Evolutionary conservation across 129 eudicot genomes (phyloP).

Genomic region (Arctium minus): DNA sequence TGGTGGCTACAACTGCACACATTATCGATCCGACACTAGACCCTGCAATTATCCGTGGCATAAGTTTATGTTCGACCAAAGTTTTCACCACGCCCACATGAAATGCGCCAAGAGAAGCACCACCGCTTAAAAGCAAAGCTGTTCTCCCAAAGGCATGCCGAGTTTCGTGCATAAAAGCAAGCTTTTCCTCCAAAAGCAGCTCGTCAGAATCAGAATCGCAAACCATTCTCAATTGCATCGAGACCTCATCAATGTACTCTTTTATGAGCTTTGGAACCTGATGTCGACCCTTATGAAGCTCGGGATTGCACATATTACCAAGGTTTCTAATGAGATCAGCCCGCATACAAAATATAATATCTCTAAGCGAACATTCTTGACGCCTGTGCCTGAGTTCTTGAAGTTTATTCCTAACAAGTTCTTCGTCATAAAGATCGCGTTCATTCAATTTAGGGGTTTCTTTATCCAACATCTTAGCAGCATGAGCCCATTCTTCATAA

Average conservation of each 20-base stretch:
- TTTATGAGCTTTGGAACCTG: constrained; percentile 84
- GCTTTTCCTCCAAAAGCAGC: constrained; percentile 85
- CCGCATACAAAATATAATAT: constrained; percentile 87
- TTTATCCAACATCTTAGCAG: constrained; percentile 93
- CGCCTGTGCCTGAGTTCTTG: constrained; percentile 85
- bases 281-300: constrained; percentile 92
- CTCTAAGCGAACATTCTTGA: constrained; percentile 82
- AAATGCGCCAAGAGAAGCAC: constrained; percentile 98
- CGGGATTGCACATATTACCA: constrained; percentile 95
- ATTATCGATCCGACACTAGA: constrained; percentile 96
- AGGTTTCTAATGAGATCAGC: constrained; percentile 90
- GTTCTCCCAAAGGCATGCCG: constrained; percentile 97
- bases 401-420: constrained; percentile 76
- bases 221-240: constrained; percentile 82
- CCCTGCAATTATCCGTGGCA: constrained; percentile 93
- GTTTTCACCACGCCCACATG: constrained; percentile 98
- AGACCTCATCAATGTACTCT: constrained; percentile 90
- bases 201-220: constrained; percentile 95
- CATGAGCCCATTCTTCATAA: constrained; percentile 98
- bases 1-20: constrained; percentile 76
- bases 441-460: constrained; percentile 79
- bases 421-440: constrained; percentile 73
- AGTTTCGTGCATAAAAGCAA: constrained; percentile 97
- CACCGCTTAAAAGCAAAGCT: constrained; percentile 92
- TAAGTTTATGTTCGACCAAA: constrained; percentile 80